Base-by-base conservation (phyloP, 371 early-diverging fungal species). In the Mucor sp. region DNA sequence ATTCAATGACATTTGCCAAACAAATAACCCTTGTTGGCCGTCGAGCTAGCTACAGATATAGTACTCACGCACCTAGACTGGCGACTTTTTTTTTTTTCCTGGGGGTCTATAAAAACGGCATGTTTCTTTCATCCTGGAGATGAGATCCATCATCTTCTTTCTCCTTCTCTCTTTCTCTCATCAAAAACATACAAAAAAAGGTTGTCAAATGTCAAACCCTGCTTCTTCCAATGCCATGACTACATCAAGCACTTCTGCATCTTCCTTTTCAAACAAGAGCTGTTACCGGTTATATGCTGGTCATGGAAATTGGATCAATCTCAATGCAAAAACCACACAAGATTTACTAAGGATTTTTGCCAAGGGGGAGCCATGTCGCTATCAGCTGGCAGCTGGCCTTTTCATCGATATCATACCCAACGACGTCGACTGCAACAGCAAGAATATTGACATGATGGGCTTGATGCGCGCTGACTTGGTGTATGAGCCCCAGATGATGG, bases 381-480 rank as follows among this genome's bases (percentile, higher is more conserved):
- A 77, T 69, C 70, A 70, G 37, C 44, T 82, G 7, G 62, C 74
- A 15, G 65, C 74, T 2, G 76, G 75, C 6, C 62, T 82, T 7
- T 64, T 35, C 35, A 63, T 82, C 63, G 80, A 79, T 63, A 82
- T 82, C 27, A 65, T 82, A 19, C 82, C 82, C 0, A 63, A 82
- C 48, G 82, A 82, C 47, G 82, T 82, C 0, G 82, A 82, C 43
- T 79, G 79, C 37, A 82, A 79, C 32, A 79, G 76, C 48, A 76
- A 77, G 44, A 82, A 75, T 25, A 82, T 79, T 35, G 82, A 79
- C 39, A 64, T 82, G 48, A 41, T 76, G 4, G 70, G 76, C 23
- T 39, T 82, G 3, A 82, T 82, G 82, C 78, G 82, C 5, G 82
- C 77, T 1, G 82, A 82, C 55, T 56, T 82, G 0, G 72, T 72